Conservation (phyloP, 208 protist genomes). For the Crithidia mellificae region DNA sequence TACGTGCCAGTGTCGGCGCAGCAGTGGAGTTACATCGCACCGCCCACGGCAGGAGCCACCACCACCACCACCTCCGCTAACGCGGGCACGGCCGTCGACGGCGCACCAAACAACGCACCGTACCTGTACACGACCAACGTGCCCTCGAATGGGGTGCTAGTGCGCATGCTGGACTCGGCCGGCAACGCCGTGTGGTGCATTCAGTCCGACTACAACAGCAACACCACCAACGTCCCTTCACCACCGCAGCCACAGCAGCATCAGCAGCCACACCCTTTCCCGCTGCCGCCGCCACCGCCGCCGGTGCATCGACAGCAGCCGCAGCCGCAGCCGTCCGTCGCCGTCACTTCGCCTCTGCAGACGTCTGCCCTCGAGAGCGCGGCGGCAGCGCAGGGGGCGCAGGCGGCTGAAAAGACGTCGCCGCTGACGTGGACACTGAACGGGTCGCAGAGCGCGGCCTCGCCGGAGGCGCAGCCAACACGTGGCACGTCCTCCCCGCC, state of each 20-base stretch:
- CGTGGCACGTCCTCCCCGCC: constrained; percentile 4
- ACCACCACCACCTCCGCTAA: neutral
- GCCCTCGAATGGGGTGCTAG: constrained; percentile 1
- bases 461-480: neutral
- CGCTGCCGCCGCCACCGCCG: constrained; percentile 1
- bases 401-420: neutral
- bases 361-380: neutral
- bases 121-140: constrained; percentile 9
- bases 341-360: constrained; percentile 6
- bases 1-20: constrained; percentile 11
- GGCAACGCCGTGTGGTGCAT: constrained; percentile 14
- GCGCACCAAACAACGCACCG: neutral
- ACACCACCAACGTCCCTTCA: neutral
- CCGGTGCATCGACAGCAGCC: neutral
- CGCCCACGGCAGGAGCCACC: neutral
- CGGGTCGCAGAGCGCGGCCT: neutral
- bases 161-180: constrained; percentile 12
- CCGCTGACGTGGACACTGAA: constrained; percentile 1
- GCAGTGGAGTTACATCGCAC: constrained; percentile 7
- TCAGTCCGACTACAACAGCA: constrained; percentile 5
- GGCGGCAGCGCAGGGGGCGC: neutral
- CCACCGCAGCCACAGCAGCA: neutral
- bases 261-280: too few relatives aligned
- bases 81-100: neutral
- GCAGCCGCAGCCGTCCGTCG: neutral